These are phyloP conservation scores for Fusarium secorum DNA, from an alignment of 2,329 filamentous ascomycete species.

Conservation along the genomic window DNA sequence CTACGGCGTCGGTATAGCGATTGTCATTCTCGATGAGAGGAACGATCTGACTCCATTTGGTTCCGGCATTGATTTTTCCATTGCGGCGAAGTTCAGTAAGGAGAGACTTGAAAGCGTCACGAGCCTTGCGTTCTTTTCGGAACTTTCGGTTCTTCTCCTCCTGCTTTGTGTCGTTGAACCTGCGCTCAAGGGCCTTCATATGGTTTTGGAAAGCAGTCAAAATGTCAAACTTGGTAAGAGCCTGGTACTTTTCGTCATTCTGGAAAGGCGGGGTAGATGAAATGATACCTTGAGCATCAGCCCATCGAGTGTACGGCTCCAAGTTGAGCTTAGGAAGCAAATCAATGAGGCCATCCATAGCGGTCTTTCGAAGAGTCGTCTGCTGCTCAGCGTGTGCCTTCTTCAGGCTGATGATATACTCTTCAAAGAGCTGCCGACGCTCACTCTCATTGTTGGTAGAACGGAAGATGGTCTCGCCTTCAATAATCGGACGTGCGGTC, in stretches of 20 bases:
- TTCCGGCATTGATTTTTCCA: slow-evolving; percentile 86
- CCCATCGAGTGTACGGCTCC: slow-evolving; percentile 94
- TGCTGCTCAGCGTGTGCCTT: slow-evolving; percentile 82
- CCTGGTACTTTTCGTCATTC: slow-evolving; percentile 83
- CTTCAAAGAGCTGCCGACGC: slow-evolving; percentile 88
- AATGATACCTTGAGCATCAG: slow-evolving; percentile 84
- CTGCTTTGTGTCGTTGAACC: slow-evolving; percentile 90
- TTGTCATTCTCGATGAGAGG: slow-evolving; percentile 79
- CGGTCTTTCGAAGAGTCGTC: slow-evolving; percentile 74
- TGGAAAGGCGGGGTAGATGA: slow-evolving; percentile 80
- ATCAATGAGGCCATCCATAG: slow-evolving; percentile 82
- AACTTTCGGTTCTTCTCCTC: slow-evolving; percentile 83
- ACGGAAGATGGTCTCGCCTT: slow-evolving; percentile 94
- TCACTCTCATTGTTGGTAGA: slow-evolving; percentile 89
- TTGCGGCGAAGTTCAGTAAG: slow-evolving; percentile 76
- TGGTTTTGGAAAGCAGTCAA: slow-evolving; percentile 94
- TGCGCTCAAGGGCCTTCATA: slow-evolving; percentile 89
- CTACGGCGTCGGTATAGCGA: slow-evolving; percentile 83
- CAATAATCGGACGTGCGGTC: slow-evolving; percentile 91
- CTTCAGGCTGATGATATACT: slow-evolving; percentile 87
- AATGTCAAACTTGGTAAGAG: slow-evolving; percentile 87
- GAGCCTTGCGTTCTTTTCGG: slow-evolving; percentile 83
- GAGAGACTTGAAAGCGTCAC: slow-evolving; percentile 80
- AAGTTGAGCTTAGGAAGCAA: slow-evolving; percentile 82
- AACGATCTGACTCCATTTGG: slow-evolving; percentile 87